These are phyloP conservation scores for Blastobotrys buckinghamii DNA, from an alignment of 1,139 yeast genomes.

Conservation along the genomic window DNA sequence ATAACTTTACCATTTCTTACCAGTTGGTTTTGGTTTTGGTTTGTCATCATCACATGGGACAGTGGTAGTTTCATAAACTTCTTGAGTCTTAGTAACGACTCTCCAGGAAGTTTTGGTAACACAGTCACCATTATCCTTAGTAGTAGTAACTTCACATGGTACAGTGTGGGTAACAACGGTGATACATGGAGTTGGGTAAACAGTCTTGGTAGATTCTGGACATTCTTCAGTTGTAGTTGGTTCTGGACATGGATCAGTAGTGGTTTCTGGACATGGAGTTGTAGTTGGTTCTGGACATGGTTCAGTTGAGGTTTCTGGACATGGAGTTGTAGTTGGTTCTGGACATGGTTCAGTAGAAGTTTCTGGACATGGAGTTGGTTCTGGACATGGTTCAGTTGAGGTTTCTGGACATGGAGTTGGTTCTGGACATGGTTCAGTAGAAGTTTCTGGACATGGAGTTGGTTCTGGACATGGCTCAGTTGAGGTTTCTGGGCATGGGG, in stretches of 20 bases:
- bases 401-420: conserved; percentile 1
- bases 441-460: not conserved
- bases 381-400: not conserved
- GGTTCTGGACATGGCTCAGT: not conserved
- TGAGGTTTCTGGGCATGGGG: not conserved
- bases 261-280: not conserved
- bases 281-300: conserved; percentile 1
- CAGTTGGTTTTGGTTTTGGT: not conserved
- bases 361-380: not conserved
- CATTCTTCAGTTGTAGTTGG: not conserved
- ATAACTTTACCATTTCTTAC: no score
- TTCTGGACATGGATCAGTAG: not conserved
- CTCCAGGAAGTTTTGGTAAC: not conserved
- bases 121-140: not conserved
- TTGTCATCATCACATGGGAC: conserved; percentile 3
- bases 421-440: not conserved
- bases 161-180: not conserved
- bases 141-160: conserved; percentile 3
- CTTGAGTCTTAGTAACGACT: conserved; percentile 2
- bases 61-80: not conserved
- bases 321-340: not conserved
- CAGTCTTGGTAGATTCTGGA: not conserved
- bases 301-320: not conserved
- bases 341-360: not conserved
- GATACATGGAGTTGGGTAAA: conserved; percentile 2